Percentiles rank a stretch among this genome's conserved stretches.
These are phyloP conservation scores for Podila epigama DNA, from an alignment of 192 early-diverging fungal species.

Conservation along the genomic window DNA sequence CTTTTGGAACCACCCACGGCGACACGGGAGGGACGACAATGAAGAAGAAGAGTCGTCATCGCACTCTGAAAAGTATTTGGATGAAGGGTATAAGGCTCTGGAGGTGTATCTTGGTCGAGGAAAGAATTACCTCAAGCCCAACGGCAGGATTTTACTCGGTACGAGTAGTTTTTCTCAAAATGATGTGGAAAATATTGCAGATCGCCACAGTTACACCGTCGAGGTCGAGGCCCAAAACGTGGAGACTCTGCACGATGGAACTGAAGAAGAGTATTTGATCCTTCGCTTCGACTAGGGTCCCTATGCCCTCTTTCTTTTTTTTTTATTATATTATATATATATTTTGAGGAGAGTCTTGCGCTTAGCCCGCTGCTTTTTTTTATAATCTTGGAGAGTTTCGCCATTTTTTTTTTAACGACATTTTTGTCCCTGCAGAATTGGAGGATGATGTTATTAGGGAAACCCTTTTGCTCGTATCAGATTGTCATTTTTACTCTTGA, in stretches of 20 bases:
- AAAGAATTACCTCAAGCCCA: background rate
- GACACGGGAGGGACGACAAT: background rate
- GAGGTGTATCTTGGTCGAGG: background rate
- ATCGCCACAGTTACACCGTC: background rate
- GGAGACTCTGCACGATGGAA: conserved; percentile 1
- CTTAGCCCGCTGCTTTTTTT: no score
- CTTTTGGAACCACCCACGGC: conserved; percentile 16
- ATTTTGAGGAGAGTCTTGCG: no score
- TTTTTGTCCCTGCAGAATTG: no score
- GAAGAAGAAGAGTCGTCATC: no score
- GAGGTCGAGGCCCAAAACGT: background rate
- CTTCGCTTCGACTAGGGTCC: conserved; percentile 1
- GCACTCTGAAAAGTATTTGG: conserved; percentile 6
- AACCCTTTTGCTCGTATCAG: no score
- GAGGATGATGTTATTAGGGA: no score
- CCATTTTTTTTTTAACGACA: no score
- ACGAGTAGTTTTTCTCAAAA: conserved; percentile 11
- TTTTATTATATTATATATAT: no score
- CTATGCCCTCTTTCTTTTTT: no score
- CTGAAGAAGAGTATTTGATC: conserved; percentile 8
- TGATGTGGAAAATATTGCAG: background rate
- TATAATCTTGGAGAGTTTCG: no score
- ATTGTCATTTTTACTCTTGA: no score
- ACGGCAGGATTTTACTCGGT: conserved; percentile 3
- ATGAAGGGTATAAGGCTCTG: background rate